Evolutionary conservation across 2,329 filamentous ascomycete genomes (phyloP).

Genomic region (Penicillium frequentans): DNA sequence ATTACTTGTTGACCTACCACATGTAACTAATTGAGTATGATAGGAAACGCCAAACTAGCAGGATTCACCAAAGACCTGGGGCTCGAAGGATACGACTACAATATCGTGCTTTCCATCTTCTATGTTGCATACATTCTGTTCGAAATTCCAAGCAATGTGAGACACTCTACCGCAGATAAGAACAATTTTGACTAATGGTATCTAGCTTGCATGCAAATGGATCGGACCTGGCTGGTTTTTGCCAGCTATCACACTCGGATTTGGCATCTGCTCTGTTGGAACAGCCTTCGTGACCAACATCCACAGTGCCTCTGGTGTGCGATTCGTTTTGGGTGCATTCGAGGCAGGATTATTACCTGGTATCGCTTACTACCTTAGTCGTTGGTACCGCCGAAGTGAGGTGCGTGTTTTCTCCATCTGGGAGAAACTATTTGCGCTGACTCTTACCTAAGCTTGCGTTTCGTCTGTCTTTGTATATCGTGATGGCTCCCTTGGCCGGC

Average conservation of each 20-base stretch:
- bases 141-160: slow-evolving; percentile 64
- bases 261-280: slow-evolving; percentile 63
- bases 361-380: slow-evolving; percentile 70
- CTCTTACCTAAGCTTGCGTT: slow-evolving; percentile 52
- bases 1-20: neutral
- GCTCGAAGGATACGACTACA: slow-evolving; percentile 66
- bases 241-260: slow-evolving; percentile 61
- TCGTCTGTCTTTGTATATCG: slow-evolving; percentile 66
- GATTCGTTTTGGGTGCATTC: slow-evolving; percentile 68
- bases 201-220: slow-evolving; percentile 63
- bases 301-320: slow-evolving; percentile 57
- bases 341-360: slow-evolving; percentile 74
- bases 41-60: slow-evolving; percentile 68
- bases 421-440: neutral
- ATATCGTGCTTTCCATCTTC: slow-evolving; percentile 65
- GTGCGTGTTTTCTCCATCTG: neutral
- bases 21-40: neutral
- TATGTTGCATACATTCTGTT: slow-evolving; percentile 73
- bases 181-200: neutral
- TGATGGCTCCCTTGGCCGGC: slow-evolving; percentile 69
- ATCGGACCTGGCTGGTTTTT: slow-evolving; percentile 73
- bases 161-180: neutral
- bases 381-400: slow-evolving; percentile 71
- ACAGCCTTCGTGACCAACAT: slow-evolving; percentile 65
- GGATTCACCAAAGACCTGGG: slow-evolving; percentile 63